Conservation (phyloP, 1,139 yeast species). For the Candida sp. region DNA sequence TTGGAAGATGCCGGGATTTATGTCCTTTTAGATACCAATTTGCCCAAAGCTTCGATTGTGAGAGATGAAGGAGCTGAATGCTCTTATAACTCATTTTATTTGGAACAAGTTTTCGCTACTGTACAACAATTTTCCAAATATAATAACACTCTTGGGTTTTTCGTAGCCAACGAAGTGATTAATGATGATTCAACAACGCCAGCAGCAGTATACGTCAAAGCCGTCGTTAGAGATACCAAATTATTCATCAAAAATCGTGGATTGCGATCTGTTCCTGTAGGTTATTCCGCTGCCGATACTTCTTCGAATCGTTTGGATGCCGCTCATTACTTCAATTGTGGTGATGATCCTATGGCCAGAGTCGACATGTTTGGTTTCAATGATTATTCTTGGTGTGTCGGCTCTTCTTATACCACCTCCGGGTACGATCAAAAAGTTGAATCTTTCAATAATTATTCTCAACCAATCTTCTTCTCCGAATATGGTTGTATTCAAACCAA, state of each 20-base stretch:
- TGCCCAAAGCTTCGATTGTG: conserved; percentile 63
- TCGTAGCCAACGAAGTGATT: conserved; percentile 90
- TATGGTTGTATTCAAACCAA: conserved; percentile 50
- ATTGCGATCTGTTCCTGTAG: conserved; percentile 53
- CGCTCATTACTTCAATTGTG: conserved; percentile 58
- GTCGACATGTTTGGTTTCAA: conserved; percentile 61
- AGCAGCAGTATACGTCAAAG: conserved; percentile 58
- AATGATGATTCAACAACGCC: conserved; percentile 61
- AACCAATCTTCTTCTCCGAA: conserved; percentile 56
- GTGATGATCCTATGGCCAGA: conserved; percentile 53
- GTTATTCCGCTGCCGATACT: conserved; percentile 63
- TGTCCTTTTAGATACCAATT: conserved; percentile 70
- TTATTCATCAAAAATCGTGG: conserved; percentile 44
- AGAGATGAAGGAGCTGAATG: conserved; percentile 55
- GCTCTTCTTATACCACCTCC: conserved; percentile 42
- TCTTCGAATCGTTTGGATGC: conserved; percentile 45
- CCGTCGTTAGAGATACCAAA: conserved; percentile 59
- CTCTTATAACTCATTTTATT: conserved; percentile 56
- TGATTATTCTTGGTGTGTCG: conserved; percentile 66
- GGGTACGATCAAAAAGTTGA: conserved; percentile 50
- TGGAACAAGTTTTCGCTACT: conserved; percentile 52
- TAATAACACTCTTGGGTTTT: conserved; percentile 80
- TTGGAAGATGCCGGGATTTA: conserved; percentile 77
- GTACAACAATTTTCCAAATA: conserved; percentile 68
- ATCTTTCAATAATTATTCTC: conserved; percentile 41